Percentiles rank a stretch among this genome's conserved stretches.
phyloP scores from a whole-genome alignment of 2,329 filamentous ascomycete species.

The Fusarium sterilihyphosum region DNA sequence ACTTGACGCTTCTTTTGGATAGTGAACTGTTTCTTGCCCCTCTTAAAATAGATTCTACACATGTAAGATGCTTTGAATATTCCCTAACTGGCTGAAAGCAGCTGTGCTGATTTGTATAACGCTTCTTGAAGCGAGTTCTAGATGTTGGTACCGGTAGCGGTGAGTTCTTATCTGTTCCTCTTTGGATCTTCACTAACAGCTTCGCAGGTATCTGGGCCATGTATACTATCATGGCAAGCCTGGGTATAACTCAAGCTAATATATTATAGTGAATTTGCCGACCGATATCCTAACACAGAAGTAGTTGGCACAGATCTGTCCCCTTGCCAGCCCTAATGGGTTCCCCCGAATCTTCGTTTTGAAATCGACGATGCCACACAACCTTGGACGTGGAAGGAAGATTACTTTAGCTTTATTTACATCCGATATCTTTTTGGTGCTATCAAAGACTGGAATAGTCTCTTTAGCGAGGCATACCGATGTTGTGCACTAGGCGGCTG shows the following conservation, averaged over 20 bases:
- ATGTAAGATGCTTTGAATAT: neutral
- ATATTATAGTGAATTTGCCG: neutral
- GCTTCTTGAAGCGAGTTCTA: neutral
- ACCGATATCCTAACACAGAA: neutral
- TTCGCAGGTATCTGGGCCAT: neutral
- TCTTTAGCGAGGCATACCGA: neutral
- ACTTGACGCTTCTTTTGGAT: neutral
- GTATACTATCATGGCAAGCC: fast-evolving
- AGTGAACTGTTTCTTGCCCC: neutral
- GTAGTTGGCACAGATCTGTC: neutral
- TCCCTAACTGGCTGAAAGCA: fast-evolving
- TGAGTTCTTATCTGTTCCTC: fast-evolving
- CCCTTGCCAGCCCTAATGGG: neutral
- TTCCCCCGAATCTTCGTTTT: neutral
- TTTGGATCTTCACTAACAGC: fast-evolving
- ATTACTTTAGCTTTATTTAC: neutral
- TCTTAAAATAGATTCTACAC: fast-evolving
- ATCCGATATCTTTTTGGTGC: neutral
- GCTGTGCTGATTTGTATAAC: fast-evolving
- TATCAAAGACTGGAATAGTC: neutral
- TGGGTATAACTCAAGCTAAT: fast-evolving
- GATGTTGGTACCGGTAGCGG: slow-evolving; percentile 4
- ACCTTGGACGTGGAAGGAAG: neutral
- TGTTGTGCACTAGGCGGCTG: neutral
- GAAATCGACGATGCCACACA: neutral